Evolutionary conservation across 305 asterid genomes (phyloP).

Genomic region (Fraxinus velutina): DNA sequence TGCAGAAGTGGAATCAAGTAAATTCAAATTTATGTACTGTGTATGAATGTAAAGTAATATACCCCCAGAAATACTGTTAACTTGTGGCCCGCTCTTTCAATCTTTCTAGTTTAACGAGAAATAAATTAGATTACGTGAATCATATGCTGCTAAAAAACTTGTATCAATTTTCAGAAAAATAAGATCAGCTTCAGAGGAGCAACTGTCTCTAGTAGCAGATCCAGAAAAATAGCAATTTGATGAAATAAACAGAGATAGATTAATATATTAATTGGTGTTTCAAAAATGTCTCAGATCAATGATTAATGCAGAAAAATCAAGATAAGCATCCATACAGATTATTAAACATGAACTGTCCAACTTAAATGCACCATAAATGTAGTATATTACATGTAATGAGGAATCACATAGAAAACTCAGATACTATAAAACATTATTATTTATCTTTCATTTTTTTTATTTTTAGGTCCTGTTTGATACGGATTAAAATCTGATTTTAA

Average conservation of each 20-base stretch:
- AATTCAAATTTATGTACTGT: background rate
- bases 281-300: background rate
- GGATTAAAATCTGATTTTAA: no score
- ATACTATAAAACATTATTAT: background rate
- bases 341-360: background rate
- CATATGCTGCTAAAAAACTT: background rate
- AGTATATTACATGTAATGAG: background rate
- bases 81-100: background rate
- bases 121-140: background rate
- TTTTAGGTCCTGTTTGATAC: no score
- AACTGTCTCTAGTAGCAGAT: background rate
- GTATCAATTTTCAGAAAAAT: background rate
- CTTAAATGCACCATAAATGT: background rate
- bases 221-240: background rate
- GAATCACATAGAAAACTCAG: background rate
- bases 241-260: background rate
- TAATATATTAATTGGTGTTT: background rate
- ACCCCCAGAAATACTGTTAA: background rate
- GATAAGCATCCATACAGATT: background rate
- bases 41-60: background rate
- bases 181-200: background rate
- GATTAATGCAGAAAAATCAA: background rate
- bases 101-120: background rate
- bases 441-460: no score
- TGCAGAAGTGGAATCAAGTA: background rate